phyloP scores from a whole-genome alignment of 1,284 basidiomycete genomes.

The Entoloma clypeatum region DNA sequence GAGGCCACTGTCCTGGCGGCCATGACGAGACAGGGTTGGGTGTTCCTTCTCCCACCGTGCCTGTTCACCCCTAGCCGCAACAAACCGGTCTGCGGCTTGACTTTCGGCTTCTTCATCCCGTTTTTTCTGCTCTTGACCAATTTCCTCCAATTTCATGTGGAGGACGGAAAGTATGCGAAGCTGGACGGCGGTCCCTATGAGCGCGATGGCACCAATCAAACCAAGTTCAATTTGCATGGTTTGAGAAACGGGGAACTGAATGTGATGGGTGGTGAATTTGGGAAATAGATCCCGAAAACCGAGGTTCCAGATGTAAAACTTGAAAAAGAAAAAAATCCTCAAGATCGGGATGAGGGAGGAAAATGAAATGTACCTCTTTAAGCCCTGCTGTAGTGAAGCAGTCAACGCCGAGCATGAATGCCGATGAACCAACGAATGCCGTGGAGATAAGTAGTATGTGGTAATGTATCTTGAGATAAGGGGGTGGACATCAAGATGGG shows the following conservation, averaged over 20 bases:
- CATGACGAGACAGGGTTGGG: slow-evolving; percentile 54
- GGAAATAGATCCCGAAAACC: slow-evolving; percentile 81
- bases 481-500: slow-evolving; percentile 10
- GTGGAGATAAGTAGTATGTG: slow-evolving; percentile 80
- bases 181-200: slow-evolving; percentile 89
- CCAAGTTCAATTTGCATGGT: slow-evolving; percentile 94
- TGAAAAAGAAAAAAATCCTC: slow-evolving; percentile 9
- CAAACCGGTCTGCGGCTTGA: slow-evolving; percentile 71
- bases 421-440: slow-evolving; percentile 87
- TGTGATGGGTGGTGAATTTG: slow-evolving; percentile 62
- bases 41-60: slow-evolving; percentile 88
- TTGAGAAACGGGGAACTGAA: slow-evolving; percentile 80
- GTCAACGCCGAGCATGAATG: slow-evolving; percentile 89
- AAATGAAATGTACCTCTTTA: slow-evolving; percentile 67
- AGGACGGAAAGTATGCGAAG: slow-evolving; percentile 80
- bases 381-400: slow-evolving; percentile 88
- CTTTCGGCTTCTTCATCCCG: slow-evolving; percentile 75
- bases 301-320: slow-evolving; percentile 95
- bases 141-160: slow-evolving; percentile 74
- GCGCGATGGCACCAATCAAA: slow-evolving; percentile 73
- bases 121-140: slow-evolving; percentile 71
- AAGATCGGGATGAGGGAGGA: slow-evolving; percentile 9
- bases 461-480: slow-evolving; percentile 61
- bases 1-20: slow-evolving; percentile 54
- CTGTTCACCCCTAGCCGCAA: slow-evolving; percentile 65